Base-by-base conservation (phyloP, 495 filamentous ascomycete species). In the Talaromyces borbonicus region DNA sequence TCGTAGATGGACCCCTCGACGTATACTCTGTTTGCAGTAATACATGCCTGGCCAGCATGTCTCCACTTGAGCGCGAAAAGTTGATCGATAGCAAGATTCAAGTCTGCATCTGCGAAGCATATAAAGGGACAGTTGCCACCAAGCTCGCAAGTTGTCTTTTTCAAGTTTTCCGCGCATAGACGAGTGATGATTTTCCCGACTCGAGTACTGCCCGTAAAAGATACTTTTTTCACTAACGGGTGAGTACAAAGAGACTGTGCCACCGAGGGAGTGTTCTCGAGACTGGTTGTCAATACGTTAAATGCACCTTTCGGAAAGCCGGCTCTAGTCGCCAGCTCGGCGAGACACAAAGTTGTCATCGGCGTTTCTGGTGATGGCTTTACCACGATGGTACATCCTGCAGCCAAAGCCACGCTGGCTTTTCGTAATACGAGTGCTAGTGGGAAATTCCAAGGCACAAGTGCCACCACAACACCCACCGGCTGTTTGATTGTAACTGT, bases 51-150 rank as follows among this genome's bases (percentile, higher is more conserved):
- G 4, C 83, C 81, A 0, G 75, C 75, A 58, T 79, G 76, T 18
- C 81, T 72, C 72, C 81, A 85, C 51, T 85, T 85, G 27, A 77
- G 66, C 1, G 70, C 60, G 50, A 83, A 78, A 14, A 81, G 69
- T 39, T 72, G 73, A 18, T 74, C 67, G 7, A 80, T 61, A 3
- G 82, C 79, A 41, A 75, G 67, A 14, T 83, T 73, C 12, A 85
- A 62, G 44, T 85, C 76, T 15, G 83, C 82, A 56, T 87, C 83
- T 39, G 84, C 78, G 53, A 87, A 86, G 5, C 86, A 74, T 33
- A 86, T 66, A 60, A 84, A 84, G 0, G 83, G 83, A 35, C 81
- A 83, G 58, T 87, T 86, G 4, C 83, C 83, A 23, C 83, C 83
- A 19, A 87, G 71, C 60, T 87, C 83, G 24, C 86, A 75, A 2